Percentiles rank a stretch among this genome's conserved stretches.
phyloP scores from a whole-genome alignment of 2,329 filamentous ascomycete species.

The Karstenula rhodostoma region DNA sequence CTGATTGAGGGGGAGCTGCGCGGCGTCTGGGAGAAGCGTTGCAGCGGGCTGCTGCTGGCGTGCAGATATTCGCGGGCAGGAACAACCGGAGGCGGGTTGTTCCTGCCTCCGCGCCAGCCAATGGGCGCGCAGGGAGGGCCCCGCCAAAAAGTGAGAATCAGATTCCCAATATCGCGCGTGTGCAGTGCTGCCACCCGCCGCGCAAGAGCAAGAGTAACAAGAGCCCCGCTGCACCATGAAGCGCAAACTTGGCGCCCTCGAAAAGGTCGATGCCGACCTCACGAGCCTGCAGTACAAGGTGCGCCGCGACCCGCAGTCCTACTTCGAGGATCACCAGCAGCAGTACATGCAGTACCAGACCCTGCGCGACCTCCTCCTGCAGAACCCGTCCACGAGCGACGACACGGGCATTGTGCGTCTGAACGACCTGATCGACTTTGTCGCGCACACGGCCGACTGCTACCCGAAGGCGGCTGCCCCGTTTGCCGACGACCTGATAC shows the following conservation, averaged over 20 bases:
- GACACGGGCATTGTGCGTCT: conserved; percentile 83
- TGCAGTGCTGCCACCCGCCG: not conserved
- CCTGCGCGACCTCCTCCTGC: conserved; percentile 89
- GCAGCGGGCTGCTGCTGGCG: not conserved
- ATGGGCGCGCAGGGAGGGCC: conserved; percentile 9
- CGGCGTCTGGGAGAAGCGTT: not conserved
- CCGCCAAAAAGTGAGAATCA: conserved; percentile 17
- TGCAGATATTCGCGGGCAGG: conserved; percentile 18
- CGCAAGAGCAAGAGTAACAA: not conserved
- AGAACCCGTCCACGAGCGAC: conserved; percentile 79
- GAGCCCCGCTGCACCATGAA: conserved; percentile 81
- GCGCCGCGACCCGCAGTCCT: conserved; percentile 85
- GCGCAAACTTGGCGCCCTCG: conserved; percentile 87
- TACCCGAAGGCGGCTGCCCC: conserved; percentile 81
- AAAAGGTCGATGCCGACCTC: conserved; percentile 82
- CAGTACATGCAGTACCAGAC: conserved; percentile 93
- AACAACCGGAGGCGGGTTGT: too few relatives aligned
- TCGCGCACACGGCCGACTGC: conserved; percentile 92
- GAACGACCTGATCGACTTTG: conserved; percentile 89
- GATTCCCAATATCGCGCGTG: not conserved
- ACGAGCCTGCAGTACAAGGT: conserved; percentile 93
- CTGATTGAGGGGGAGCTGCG: not conserved
- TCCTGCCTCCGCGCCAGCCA: conserved; percentile 11
- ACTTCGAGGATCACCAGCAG: conserved; percentile 85
- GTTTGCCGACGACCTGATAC: conserved; percentile 83